A percentile compares a stretch with the other conserved stretches of the same genome.
Evolutionary conservation across 805 yeast genomes (phyloP).

Genomic region (Candida krabiensis): DNA sequence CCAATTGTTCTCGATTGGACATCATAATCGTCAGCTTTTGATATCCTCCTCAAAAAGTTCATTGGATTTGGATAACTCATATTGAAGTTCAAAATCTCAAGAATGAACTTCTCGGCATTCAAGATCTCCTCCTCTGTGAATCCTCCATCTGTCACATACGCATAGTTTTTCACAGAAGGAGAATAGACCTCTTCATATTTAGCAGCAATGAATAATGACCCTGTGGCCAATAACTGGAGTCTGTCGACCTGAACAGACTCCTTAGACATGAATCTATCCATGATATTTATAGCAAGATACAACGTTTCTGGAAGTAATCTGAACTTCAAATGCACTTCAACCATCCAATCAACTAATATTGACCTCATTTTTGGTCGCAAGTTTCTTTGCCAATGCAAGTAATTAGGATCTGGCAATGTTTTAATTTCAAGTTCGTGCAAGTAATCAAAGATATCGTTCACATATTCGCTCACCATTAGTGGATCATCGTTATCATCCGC

Average conservation of each 20-base stretch:
- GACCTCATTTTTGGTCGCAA: conserved; percentile 82
- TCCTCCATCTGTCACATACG: conserved; percentile 86
- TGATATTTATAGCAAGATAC: conserved; percentile 75
- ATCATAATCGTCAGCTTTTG: conserved; percentile 90
- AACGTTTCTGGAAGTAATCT: conserved; percentile 84
- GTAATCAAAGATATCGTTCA: conserved; percentile 79
- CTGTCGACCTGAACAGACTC: conserved; percentile 75
- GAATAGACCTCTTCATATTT: conserved; percentile 90
- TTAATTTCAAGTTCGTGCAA: conserved; percentile 68
- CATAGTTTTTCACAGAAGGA: conserved; percentile 82
- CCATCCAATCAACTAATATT: conserved; percentile 90
- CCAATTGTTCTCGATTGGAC: conserved; percentile 81
- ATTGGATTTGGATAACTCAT: conserved; percentile 86
- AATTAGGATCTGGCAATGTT: conserved; percentile 73
- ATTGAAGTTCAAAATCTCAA: conserved; percentile 70
- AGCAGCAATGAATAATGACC: conserved; percentile 85
- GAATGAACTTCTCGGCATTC: conserved; percentile 77
- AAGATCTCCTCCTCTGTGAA: conserved; percentile 78
- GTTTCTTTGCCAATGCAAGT: conserved; percentile 61
- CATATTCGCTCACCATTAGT: conserved; percentile 92
- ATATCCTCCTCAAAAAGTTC: conserved; percentile 83
- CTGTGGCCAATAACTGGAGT: conserved; percentile 82
- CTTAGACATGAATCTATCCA: conserved; percentile 82
- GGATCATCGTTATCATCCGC: conserved; percentile 70
- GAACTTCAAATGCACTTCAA: conserved; percentile 83